Evolutionary conservation across 23 red algal genomes (phyloP).

Genomic region (Pyropia haitanensis): DNA sequence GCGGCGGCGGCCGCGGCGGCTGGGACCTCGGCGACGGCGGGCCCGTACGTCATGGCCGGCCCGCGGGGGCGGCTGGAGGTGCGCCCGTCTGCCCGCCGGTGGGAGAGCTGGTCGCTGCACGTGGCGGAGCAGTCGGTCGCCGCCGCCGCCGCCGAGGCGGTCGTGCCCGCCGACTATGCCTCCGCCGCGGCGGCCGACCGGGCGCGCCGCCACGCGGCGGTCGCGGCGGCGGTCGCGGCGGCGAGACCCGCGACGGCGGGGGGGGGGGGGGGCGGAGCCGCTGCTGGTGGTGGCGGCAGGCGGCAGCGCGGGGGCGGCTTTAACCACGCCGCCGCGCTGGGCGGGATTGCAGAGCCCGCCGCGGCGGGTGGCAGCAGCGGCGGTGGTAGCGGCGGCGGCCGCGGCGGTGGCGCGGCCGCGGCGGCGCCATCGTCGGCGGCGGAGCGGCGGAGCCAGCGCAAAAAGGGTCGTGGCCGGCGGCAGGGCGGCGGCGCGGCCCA

Average conservation of each 20-base stretch:
- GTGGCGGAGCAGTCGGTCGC: conserved; percentile 40
- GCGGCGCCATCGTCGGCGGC: not conserved
- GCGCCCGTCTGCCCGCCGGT: conserved; percentile 13
- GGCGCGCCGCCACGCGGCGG: conserved; percentile 2
- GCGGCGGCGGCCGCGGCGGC: too few species aligned
- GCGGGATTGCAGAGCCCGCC: conserved; percentile 10
- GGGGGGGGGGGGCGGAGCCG: not conserved
- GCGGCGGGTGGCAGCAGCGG: not conserved
- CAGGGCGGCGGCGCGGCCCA: not conserved
- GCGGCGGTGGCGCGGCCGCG: not conserved
- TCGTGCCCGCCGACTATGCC: conserved; percentile 8
- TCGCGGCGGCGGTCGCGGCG: conserved; percentile 12
- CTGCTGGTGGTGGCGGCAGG: not conserved
- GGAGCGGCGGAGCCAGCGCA: not conserved
- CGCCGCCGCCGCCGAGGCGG: conserved; percentile 9
- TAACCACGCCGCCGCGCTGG: conserved; percentile 39
- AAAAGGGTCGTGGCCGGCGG: not conserved
- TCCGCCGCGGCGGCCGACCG: conserved; percentile 20
- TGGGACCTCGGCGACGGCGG: too few species aligned
- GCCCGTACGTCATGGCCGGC: conserved; percentile 37
- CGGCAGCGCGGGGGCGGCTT: conserved; percentile 4
- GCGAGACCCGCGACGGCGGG: not conserved
- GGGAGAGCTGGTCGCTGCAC: conserved; percentile 44
- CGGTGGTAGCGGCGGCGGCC: not conserved
- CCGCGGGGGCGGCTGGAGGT: conserved; percentile 35